Evolutionary conservation across 441 rosid species (phyloP), one percentile per base, ranked within the genome.

Genomic region (Aleurites moluccanus): DNA sequence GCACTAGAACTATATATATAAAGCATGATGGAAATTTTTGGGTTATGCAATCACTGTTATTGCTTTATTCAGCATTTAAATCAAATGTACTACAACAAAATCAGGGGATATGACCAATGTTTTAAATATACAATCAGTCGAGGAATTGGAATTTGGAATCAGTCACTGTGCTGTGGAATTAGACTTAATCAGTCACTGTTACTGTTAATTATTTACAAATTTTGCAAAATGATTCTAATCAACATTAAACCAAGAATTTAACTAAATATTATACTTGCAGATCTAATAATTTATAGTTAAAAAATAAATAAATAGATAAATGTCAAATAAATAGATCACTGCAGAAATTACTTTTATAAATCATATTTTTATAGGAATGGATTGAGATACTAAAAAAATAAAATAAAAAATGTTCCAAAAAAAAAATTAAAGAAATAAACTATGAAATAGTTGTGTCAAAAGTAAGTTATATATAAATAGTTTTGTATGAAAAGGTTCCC

Each of bases 21-120:
- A 25, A 2, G 3, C 33, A 47, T 16, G n/a, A 49, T 8, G 38
- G 28, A 53, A 27, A 50, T 49, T 18, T 16, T 59, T 60, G 4
- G 10, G 56, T 28, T 20, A 4, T 45, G 25, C 11, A 30, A 20
- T n/a, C n/a, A 60, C 10, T 72, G 5, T 61, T 27, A 21, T 28
- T 50, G 11, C 67, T 21, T 61, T n/a, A 64, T 50, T 50, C 21
- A 35, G 35, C 62, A 63, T 73, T 56, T 33, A 57, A 56, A 49
- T 15, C 25, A 23, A 14, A 40, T 70, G 30, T 30, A 64, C 16
- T 23, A 20, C 50, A 28, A 63, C 40, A 73, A 63, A 73, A 52
- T 44, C 52, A 71, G 3, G 3, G 52, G 42, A 28, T 38, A 55
- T 55, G 27, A 55, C 59, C 59, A 20, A n/a, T 10, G 23, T 55